phyloP scores from a whole-genome alignment of 176 grass and related monocot species.

The Phoenix roebelenii region DNA sequence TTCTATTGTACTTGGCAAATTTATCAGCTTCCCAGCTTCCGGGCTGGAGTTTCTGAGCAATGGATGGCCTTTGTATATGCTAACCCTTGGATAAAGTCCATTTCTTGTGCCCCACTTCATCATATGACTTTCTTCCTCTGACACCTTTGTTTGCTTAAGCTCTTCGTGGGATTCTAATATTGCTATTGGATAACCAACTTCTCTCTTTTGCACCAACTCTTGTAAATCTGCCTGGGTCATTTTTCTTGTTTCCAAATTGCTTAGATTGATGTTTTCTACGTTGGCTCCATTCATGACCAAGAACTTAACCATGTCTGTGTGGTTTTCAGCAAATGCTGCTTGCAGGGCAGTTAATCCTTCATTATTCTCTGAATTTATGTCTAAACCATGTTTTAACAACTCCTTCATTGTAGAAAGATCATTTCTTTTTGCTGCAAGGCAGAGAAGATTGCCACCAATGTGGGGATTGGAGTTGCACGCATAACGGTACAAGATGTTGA shows the following conservation, averaged over 20 bases:
- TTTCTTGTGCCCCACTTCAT: neutral
- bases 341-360: conserved; percentile 52
- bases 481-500: conserved; percentile 66
- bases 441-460: conserved; percentile 55
- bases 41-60: too few relatives aligned
- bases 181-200: conserved; percentile 39
- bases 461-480: conserved; percentile 40
- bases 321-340: conserved; percentile 43
- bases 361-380: conserved; percentile 50
- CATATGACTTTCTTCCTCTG: neutral
- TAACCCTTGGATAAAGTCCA: too few relatives aligned
- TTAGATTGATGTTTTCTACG: conserved; percentile 33
- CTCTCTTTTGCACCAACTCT: conserved; percentile 37
- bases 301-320: conserved; percentile 40
- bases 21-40: neutral
- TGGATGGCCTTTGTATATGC: too few relatives aligned
- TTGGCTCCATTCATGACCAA: conserved; percentile 60
- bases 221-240: conserved; percentile 27
- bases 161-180: conserved; percentile 21
- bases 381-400: conserved; percentile 62
- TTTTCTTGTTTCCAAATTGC: conserved; percentile 8
- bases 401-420: conserved; percentile 60
- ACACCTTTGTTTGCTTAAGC: conserved; percentile 7
- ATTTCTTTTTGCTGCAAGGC: conserved; percentile 43
- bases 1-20: too few relatives aligned